Conservation (phyloP, 192 early-diverging fungal genomes). For the Coemansia aciculifera region DNA sequence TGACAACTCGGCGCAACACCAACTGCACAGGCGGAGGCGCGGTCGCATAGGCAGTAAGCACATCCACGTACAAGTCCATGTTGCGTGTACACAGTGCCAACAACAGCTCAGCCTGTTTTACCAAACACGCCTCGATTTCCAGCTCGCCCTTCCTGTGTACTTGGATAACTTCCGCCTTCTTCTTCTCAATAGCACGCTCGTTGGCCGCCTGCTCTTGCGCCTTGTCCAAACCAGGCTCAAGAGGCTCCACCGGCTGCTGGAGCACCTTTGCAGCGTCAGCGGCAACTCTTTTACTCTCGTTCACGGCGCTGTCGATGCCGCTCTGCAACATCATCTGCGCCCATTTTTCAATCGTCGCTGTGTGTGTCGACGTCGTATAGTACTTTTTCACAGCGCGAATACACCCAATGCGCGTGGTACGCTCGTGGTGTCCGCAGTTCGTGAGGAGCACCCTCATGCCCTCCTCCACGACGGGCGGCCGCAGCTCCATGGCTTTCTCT, state of each 20-base stretch:
- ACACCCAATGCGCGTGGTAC: conserved; percentile 39
- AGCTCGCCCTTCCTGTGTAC: conserved; percentile 24
- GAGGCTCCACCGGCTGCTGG: background rate
- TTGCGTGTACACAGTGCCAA: conserved; percentile 52
- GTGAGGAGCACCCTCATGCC: conserved; percentile 40
- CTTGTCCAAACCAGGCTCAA: background rate
- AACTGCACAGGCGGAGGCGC: conserved; percentile 19
- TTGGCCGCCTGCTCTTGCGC: background rate
- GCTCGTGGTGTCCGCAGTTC: conserved; percentile 33
- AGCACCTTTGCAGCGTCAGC: background rate
- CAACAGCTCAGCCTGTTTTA: conserved; percentile 34
- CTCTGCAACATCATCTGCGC: conserved; percentile 17
- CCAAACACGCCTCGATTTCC: conserved; percentile 21
- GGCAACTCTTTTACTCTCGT: background rate
- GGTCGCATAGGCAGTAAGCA: conserved; percentile 28
- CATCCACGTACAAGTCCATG: conserved; percentile 20
- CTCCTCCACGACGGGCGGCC: conserved; percentile 33
- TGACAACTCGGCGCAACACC: conserved; percentile 25
- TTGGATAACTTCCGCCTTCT: conserved; percentile 12
- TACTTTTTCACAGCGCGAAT: conserved; percentile 47
- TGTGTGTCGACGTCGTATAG: conserved; percentile 13
- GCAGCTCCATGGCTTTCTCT: conserved; percentile 46
- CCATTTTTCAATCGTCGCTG: conserved; percentile 28
- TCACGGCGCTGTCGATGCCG: conserved; percentile 15
- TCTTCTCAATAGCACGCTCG: conserved; percentile 14